Percentiles rank a stretch among this genome's conserved stretches.
Evolutionary conservation across 345 rosid species (phyloP).

Genomic region (Syzygium aromaticum): DNA sequence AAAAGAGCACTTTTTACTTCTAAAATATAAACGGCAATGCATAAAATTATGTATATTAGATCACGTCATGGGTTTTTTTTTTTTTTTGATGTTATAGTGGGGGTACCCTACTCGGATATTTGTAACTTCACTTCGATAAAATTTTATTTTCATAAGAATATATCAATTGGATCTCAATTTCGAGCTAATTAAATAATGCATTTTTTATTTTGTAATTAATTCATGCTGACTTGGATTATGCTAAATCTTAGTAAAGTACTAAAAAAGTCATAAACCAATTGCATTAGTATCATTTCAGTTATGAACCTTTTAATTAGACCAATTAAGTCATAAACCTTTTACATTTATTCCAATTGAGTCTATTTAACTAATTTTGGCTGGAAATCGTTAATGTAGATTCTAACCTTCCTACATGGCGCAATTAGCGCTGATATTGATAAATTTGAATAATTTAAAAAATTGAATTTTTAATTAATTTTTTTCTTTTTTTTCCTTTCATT

Average conservation of each 20-base stretch:
- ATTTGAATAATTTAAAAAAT: no score
- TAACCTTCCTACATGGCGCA: no score
- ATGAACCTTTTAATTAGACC: no score
- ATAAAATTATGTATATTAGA: neutral
- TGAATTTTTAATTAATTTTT: no score
- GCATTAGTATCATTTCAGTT: accelerated
- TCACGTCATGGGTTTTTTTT: neutral
- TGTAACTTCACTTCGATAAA: neutral
- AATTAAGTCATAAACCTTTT: no score
- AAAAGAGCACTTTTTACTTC: neutral
- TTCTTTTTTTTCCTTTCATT: neutral
- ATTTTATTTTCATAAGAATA: neutral
- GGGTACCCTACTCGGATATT: neutral
- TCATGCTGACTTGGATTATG: neutral
- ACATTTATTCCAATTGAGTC: no score
- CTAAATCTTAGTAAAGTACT: neutral
- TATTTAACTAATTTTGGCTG: no score
- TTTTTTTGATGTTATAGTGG: neutral
- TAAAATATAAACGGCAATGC: neutral
- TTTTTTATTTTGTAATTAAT: neutral
- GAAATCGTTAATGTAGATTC: accelerated
- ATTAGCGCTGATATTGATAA: accelerated
- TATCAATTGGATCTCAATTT: neutral
- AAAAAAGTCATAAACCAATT: no score
- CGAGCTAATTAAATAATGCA: no score